Evolutionary conservation across 2,329 filamentous ascomycete species (phyloP).

Genomic region (Colletotrichum cordylinicola): DNA sequence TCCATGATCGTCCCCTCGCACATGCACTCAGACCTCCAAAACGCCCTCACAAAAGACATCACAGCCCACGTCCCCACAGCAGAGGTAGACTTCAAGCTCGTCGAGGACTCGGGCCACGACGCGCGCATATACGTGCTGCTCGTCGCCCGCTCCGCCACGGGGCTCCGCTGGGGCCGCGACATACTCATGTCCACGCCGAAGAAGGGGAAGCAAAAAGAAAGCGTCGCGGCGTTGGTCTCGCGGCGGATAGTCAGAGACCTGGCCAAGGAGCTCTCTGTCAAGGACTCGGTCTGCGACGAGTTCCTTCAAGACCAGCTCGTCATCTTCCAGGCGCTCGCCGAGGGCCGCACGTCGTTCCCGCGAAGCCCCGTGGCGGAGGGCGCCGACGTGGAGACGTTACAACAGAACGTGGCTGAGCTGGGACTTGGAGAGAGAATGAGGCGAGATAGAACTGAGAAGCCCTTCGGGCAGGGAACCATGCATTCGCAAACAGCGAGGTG

Average conservation of each 20-base stretch:
- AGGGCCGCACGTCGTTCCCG: conserved; percentile 55
- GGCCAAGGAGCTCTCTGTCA: conserved; percentile 44
- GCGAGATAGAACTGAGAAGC: conserved; percentile 50
- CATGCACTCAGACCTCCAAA: conserved; percentile 47
- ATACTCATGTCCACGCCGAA: conserved; percentile 45
- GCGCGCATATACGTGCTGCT: conserved; percentile 61
- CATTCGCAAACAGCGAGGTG: conserved; percentile 67
- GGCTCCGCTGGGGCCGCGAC: conserved; percentile 56
- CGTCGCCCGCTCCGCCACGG: conserved; percentile 54
- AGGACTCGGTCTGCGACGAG: conserved; percentile 48
- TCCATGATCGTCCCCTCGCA: conserved; percentile 54
- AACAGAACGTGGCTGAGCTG: conserved; percentile 34
- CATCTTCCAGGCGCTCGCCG: conserved; percentile 63
- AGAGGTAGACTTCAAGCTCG: conserved; percentile 48
- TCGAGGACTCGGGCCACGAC: conserved; percentile 57
- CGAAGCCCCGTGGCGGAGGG: conserved; percentile 15
- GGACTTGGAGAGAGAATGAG: conserved; percentile 33
- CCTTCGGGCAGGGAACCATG: conserved; percentile 61
- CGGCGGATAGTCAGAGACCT: conserved; percentile 51
- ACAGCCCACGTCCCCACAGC: conserved; percentile 46
- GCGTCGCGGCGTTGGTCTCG: conserved; percentile 46
- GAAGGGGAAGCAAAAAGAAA: conserved; percentile 35
- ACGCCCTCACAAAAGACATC: conserved; percentile 45
- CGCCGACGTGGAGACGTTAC: conserved; percentile 25
- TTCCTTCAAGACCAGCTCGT: conserved; percentile 67